These are phyloP conservation scores for Mesembryanthemum crystallinum DNA, from an alignment of 148 eudicot genomes.

Conservation along the genomic window DNA sequence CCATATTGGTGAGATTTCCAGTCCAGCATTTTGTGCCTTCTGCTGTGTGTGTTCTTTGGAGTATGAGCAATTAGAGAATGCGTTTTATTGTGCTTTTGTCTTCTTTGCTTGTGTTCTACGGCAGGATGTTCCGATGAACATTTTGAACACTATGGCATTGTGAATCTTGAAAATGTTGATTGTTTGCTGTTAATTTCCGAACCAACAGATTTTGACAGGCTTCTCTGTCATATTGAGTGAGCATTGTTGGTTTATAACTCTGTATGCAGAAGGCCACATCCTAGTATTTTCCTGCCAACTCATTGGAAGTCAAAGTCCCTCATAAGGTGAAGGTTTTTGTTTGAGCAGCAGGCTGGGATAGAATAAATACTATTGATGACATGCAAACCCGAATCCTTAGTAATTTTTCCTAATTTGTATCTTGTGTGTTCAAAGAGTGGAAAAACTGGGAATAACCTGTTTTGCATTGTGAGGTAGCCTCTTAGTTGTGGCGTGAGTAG, in stretches of 20 bases:
- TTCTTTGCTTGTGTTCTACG: neutral
- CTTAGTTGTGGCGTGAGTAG: neutral
- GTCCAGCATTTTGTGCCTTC: constrained; percentile 18
- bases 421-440: neutral
- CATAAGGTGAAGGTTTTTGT: neutral
- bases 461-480: neutral
- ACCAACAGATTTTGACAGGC: neutral
- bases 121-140: neutral
- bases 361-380: neutral
- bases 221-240: constrained; percentile 12
- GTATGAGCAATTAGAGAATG: constrained; percentile 8
- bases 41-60: constrained; percentile 3
- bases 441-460: neutral
- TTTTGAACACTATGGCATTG: neutral
- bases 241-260: neutral
- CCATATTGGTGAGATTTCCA: constrained; percentile 71
- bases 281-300: neutral
- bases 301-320: neutral
- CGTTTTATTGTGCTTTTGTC: neutral
- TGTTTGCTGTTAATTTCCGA: neutral
- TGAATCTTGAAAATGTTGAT: constrained; percentile 16
- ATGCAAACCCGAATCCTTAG: neutral
- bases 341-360: neutral
- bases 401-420: neutral
- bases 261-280: neutral